Evolutionary conservation across 306 rosid species (phyloP), one percentile per base, ranked within the genome.

Genomic region (Rosa multiflora): DNA sequence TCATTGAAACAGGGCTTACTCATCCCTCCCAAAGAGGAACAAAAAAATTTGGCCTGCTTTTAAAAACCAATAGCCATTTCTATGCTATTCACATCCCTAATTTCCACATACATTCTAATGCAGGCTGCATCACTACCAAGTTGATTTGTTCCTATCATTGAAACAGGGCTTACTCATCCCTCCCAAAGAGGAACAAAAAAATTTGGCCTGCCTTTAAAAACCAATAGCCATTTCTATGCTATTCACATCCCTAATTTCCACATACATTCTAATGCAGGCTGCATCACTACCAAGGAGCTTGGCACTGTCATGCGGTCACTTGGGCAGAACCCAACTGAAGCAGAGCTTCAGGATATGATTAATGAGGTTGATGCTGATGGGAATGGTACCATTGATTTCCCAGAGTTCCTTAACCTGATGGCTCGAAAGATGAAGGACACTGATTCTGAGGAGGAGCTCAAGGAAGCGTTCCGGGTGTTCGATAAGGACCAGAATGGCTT

Each of bases 321-420:
- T n/a, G 74, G 74, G 17, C 74, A 70, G 74, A 70, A 70, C 39
- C 55, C 53, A 11, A 64, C 70, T 3, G 70, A 64, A 37, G 70
- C 70, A 13, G 70, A 64, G 70, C 70, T 64, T 35, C 70, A 64
- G 44, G 70, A 64, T 32, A 64, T 64, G 70, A 64, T 64, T 35
- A 64, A 64, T 35, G 70, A 64, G 74, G 74, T 70, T 44, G 74
- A 70, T 44, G 74, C 74, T 43, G 74, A 70, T 44, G 74, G 74
- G 13, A 70, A 70, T 23, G 74, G 74, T 23, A 70, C 74, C 53
- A 70, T 70, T 70, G 74, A 70, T n/a, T 70, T 70, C 52, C 74
- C 74, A 8, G 74, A 70, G 56, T 70, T 70, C 32, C 74, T 70
- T 47, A 64, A 64, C 70, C 70, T 64, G 70, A 64, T 64, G 70